Base-by-base conservation (phyloP, 192 early-diverging fungal genomes). In the Backusella tarrabulga region DNA sequence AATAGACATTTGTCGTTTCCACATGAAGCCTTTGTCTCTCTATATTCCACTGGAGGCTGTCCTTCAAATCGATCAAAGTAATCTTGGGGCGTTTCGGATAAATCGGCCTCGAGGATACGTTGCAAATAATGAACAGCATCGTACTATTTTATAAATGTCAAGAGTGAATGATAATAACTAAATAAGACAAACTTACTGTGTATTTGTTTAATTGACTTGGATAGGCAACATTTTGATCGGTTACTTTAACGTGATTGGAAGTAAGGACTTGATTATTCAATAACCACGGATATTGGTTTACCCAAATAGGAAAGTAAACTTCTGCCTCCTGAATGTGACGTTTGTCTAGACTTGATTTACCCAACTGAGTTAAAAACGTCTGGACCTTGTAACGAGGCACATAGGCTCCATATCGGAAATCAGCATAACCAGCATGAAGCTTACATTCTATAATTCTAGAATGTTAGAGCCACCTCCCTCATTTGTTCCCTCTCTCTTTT, bases 301-400 rank as follows among this genome's bases (percentile, higher is more conserved):
- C 86, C 88, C 88, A 90, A 26, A 90, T 83, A 17, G 87, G 85
- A 66, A 90, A 90, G 63, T 88, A 90, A 76, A 81, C 81, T 40
- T 90, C 88, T 26, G 83, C 81, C 56, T 85, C 69, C 34, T 76
- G 77, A 40, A 88, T 73, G 21, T 83, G 76, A 32, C 86, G 85
- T 80, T 86, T 88, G 2, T 76, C 77, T n/a, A 90, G 68, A 0
- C 83, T 84, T 17, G 73, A 80, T 41, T 82, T 84, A 34, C 87
- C 88, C 9, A 84, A 71, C 71, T 90, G 88, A 6, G 85, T 85
- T 19, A 90, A 54, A 41, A 90, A 81, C 9, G 79, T 69, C 77
- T 86, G 87, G 1, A 85, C 85, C 66, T 88, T 88, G 69, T 76
- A 74, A 26, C 86, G 76, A 41, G 88, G 82, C 21, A 85, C 67